A percentile compares a stretch with the other conserved stretches of the same genome.
Evolutionary conservation across 2,329 filamentous ascomycete genomes (phyloP).

Genomic region (Alternaria hordeiaustralica): DNA sequence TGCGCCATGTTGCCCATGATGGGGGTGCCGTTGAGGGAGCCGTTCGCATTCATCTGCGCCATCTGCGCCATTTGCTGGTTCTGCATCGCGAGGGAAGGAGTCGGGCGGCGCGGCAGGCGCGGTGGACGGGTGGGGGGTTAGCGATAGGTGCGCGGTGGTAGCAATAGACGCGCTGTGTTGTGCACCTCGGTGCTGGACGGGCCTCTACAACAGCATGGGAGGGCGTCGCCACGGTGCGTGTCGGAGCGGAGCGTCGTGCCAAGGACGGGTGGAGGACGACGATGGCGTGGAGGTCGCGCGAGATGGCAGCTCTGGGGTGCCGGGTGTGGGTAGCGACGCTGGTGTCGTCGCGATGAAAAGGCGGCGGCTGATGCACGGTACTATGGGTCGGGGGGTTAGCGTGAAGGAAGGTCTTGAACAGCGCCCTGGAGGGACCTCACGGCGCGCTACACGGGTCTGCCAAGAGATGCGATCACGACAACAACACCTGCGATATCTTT

Average conservation of each 20-base stretch:
- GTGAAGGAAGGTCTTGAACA: conserved; percentile 20
- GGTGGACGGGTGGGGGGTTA: conserved; percentile 19
- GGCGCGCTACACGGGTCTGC: conserved; percentile 13
- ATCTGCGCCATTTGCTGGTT: conserved; percentile 67
- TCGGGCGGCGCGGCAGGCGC: conserved; percentile 25
- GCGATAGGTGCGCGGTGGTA: conserved; percentile 21
- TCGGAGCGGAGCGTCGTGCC: conserved; percentile 23
- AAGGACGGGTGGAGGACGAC: conserved; percentile 6
- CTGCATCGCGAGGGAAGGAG: conserved; percentile 41
- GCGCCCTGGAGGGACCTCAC: conserved; percentile 8
- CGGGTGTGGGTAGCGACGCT: conserved; percentile 12
- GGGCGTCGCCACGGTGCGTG: conserved; percentile 34
- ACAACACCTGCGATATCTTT: neutral
- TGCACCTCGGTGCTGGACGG: conserved; percentile 36
- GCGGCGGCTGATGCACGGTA: conserved; percentile 25
- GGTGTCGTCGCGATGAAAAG: conserved; percentile 20
- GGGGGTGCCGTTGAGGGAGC: conserved; percentile 68
- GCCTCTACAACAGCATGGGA: conserved; percentile 39
- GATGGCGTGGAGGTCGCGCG: conserved; percentile 12
- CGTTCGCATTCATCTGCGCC: conserved; percentile 68
- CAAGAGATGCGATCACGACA: conserved; percentile 17
- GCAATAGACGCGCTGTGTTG: conserved; percentile 21
- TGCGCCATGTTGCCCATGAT: conserved; percentile 69
- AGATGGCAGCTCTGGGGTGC: conserved; percentile 6
- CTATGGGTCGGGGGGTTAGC: conserved; percentile 17